Base-by-base conservation (phyloP, 495 filamentous ascomycete species). In the Bombardia bombarda region DNA sequence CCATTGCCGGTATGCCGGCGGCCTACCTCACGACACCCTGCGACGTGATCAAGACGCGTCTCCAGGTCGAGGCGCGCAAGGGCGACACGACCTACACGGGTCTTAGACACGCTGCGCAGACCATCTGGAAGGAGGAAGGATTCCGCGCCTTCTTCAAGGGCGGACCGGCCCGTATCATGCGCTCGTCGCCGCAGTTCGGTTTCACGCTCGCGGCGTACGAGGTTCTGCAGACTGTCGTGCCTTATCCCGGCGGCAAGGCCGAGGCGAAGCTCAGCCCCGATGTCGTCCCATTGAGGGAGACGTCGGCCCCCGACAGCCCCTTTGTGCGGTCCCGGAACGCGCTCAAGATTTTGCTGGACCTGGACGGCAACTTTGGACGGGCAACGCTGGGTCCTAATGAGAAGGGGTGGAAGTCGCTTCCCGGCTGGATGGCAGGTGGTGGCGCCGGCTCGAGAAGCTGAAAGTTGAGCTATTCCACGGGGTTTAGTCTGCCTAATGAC, bases 81-180 rank as follows among this genome's bases (percentile, higher is more conserved):
- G 92, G 92, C 38, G 93, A 98, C 47, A 80, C 82, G 9, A 68
- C 69, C 26, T 98, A 98, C 72, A 87, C 77, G 16, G 80, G 82
- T 21, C 72, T 98, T n/a, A 77, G 89, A 31, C 89, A 98, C 63
- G 86, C 82, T 36, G 93, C 92, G 13, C 61, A 58, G 18, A 90
- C 86, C 9, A 83, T 98, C 45, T 83, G 71, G 67, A 79, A 82
- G 64, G 84, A 97, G 57, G 92, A 98, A 62, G 92, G 92, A 13
- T 87, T 95, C 71, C 75, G 75, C 51, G 92, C 92, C 32, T 98
- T 97, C 76, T 98, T 95, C 80, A 97, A 97, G 68, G 92, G 92
- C 45, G 92, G 92, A 0, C 89, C 92, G 5, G 92, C 92, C 12
- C 86, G 92, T 70, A 89, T 98, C 50, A 46, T 97, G 55, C 82